phyloP scores from a whole-genome alignment of 2,329 filamentous ascomycete species.

The Lachnellula suecica region DNA sequence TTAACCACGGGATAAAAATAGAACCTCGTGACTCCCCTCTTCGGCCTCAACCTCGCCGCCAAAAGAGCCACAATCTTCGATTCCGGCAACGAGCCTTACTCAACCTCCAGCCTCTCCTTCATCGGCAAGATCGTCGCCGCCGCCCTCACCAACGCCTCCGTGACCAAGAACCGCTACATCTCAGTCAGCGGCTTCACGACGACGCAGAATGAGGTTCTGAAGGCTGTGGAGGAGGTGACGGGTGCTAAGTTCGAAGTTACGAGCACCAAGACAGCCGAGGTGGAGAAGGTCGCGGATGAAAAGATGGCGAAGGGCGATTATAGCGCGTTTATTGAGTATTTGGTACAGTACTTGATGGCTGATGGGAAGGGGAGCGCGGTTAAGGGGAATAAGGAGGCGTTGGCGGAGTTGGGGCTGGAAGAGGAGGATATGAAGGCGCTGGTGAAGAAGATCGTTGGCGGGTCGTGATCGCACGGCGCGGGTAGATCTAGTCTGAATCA shows the following conservation, averaged over 20 bases:
- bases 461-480: not conserved
- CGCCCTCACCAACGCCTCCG: slow-evolving; percentile 35
- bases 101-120: slow-evolving; percentile 22
- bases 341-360: slow-evolving; percentile 10
- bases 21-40: slow-evolving; percentile 38
- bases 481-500: too few species aligned
- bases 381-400: slow-evolving; percentile 11
- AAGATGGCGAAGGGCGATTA: slow-evolving; percentile 20
- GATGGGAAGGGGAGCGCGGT: slow-evolving; percentile 11
- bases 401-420: slow-evolving; percentile 15
- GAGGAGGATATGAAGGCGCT: slow-evolving; percentile 15
- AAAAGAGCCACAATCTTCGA: slow-evolving; percentile 45
- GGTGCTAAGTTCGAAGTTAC: slow-evolving; percentile 30
- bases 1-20: too few species aligned
- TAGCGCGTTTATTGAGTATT: slow-evolving; percentile 12
- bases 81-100: slow-evolving; percentile 27
- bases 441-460: slow-evolving; percentile 4
- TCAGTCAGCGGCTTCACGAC: slow-evolving; percentile 32
- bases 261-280: slow-evolving; percentile 4
- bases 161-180: slow-evolving; percentile 32
- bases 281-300: slow-evolving; percentile 12
- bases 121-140: slow-evolving; percentile 34
- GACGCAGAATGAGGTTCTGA: slow-evolving; percentile 35
- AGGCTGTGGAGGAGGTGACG: slow-evolving; percentile 27
- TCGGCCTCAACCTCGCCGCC: slow-evolving; percentile 49